Evolutionary conservation across 805 yeast species (phyloP).

Genomic region (Blastobotrys parvus): DNA sequence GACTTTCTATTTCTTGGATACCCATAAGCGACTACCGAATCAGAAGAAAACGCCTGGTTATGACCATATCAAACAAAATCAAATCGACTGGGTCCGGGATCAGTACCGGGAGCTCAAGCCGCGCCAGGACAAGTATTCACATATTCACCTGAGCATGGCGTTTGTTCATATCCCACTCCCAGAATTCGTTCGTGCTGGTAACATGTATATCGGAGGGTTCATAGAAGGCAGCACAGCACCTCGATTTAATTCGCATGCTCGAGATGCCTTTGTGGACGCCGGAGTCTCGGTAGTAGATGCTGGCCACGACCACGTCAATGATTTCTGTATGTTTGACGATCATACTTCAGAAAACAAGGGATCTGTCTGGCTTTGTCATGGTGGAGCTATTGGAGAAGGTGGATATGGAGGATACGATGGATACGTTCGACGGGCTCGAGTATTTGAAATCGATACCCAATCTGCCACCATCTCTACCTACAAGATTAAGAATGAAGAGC

Average conservation of each 20-base stretch:
- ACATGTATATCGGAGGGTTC: slow-evolving; percentile 47
- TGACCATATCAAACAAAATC: slow-evolving; percentile 73
- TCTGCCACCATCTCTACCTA: slow-evolving; percentile 44
- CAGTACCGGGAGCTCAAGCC: slow-evolving; percentile 27
- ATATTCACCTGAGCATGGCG: slow-evolving; percentile 63
- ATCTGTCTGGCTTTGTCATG: slow-evolving; percentile 77
- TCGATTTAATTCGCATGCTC: slow-evolving; percentile 55
- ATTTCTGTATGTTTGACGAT: slow-evolving; percentile 64
- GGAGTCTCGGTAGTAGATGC: slow-evolving; percentile 72
- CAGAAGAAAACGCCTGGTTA: slow-evolving; percentile 52
- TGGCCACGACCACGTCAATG: slow-evolving; percentile 96
- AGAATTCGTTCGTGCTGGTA: slow-evolving; percentile 50
- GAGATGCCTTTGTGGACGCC: slow-evolving; percentile 47
- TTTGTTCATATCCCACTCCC: slow-evolving; percentile 93
- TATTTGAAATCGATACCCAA: slow-evolving; percentile 54
- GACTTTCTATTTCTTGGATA: slow-evolving; percentile 69
- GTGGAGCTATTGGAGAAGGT: slow-evolving; percentile 91
- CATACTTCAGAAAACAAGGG: slow-evolving; percentile 19
- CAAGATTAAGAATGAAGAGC: slow-evolving; percentile 61
- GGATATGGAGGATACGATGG: slow-evolving; percentile 94
- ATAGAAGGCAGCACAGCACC: slow-evolving; percentile 81
- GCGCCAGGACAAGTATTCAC: slow-evolving; percentile 29
- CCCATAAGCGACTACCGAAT: slow-evolving; percentile 64
- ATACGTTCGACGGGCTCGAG: slow-evolving; percentile 67
- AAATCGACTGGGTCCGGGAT: slow-evolving; percentile 47